Conservation (phyloP, 176 grass and related monocot genomes). For the Coix lacrymajobi region DNA sequence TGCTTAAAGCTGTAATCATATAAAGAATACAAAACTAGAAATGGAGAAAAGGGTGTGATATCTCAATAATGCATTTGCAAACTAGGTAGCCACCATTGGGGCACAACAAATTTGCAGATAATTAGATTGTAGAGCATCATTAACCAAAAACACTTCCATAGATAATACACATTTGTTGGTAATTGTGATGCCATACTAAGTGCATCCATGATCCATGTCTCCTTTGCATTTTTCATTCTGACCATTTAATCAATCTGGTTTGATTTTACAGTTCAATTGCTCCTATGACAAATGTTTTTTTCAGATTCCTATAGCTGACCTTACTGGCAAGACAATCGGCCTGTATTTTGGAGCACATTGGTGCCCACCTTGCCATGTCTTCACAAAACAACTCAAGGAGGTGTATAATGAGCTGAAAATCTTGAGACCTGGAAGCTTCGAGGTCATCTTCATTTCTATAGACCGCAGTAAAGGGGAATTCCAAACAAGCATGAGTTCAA, state of each 20-base stretch:
- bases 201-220: not conserved
- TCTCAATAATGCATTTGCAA: not conserved
- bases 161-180: not conserved
- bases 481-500: slow-evolving; percentile 25
- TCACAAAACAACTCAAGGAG: slow-evolving; percentile 40
- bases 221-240: slow-evolving; percentile 1
- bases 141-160: not conserved
- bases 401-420: slow-evolving; percentile 31
- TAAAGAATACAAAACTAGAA: not conserved
- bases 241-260: not conserved
- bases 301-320: slow-evolving; percentile 30
- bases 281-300: not conserved
- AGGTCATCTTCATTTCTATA: slow-evolving; percentile 47
- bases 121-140: not conserved
- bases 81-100: not conserved
- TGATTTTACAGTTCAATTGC: not conserved
- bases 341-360: slow-evolving; percentile 57
- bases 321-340: slow-evolving; percentile 44
- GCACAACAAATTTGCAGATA: not conserved
- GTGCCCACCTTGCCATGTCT: slow-evolving; percentile 47
- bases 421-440: slow-evolving; percentile 24
- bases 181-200: not conserved
- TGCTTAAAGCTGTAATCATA: not conserved
- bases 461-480: slow-evolving; percentile 50
- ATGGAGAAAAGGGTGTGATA: not conserved